A percentile compares a stretch with the other conserved stretches of the same genome.
Evolutionary conservation across 2,329 filamentous ascomycete genomes (phyloP).

Genomic region (Penicillium sp.): DNA sequence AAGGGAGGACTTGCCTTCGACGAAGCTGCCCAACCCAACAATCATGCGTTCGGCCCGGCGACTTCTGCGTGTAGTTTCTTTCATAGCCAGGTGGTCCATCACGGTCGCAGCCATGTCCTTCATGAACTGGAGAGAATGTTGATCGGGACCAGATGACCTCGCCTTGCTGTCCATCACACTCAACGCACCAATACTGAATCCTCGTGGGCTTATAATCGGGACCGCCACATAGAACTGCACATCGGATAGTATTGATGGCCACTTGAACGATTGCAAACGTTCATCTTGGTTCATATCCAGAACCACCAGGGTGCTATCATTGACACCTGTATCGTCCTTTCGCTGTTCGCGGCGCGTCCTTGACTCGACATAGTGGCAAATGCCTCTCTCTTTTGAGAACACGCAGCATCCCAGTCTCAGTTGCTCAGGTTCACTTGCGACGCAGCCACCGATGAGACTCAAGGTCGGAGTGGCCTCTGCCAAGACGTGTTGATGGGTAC

Average conservation of each 20-base stretch:
- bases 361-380: conserved; percentile 26
- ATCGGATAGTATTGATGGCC: conserved; percentile 26
- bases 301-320: conserved; percentile 20
- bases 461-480: conserved; percentile 47
- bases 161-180: conserved; percentile 54
- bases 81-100: conserved; percentile 56
- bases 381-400: conserved; percentile 23
- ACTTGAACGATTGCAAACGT: conserved; percentile 24
- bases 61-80: conserved; percentile 49
- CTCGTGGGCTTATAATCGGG: conserved; percentile 54
- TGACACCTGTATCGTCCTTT: neutral
- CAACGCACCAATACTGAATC: conserved; percentile 55
- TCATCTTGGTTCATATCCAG: conserved; percentile 32
- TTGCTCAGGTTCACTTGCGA: conserved; percentile 20
- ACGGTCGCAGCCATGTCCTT: conserved; percentile 54
- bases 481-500: conserved; percentile 47
- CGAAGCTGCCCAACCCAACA: conserved; percentile 50
- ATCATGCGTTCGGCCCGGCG: conserved; percentile 55
- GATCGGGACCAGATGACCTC: conserved; percentile 24
- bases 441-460: neutral
- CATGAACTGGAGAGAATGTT: conserved; percentile 51
- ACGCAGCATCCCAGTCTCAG: conserved; percentile 31
- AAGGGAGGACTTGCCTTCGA: conserved; percentile 42
- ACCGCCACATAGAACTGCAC: conserved; percentile 52
- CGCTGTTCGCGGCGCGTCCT: neutral